Conservation (phyloP, 495 filamentous ascomycete genomes). For the Cercophora samala region DNA sequence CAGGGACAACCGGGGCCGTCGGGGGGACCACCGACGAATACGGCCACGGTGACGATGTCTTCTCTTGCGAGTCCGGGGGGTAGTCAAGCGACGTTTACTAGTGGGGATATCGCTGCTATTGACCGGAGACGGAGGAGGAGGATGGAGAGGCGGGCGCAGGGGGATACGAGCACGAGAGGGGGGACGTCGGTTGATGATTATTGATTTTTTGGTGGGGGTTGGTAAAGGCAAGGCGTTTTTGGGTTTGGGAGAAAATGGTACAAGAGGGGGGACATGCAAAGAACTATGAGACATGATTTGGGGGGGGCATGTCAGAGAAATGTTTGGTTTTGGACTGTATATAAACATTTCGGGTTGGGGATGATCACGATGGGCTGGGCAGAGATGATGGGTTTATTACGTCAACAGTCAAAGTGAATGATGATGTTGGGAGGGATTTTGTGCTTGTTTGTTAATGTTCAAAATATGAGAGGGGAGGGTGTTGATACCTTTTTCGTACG, state of each 20-base stretch:
- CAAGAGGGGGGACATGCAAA: background rate
- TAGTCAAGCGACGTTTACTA: conserved; percentile 41
- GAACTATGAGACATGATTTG: background rate
- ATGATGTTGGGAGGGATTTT: background rate
- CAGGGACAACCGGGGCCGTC: conserved; percentile 45
- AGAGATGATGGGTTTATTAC: background rate
- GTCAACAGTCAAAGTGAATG: background rate
- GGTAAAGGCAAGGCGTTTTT: conserved; percentile 5
- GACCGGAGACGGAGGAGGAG: conserved; percentile 47
- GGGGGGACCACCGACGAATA: conserved; percentile 18
- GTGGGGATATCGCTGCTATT: conserved; percentile 29
- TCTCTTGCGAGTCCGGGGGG: conserved; percentile 34
- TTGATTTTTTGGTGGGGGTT: conserved; percentile 21
- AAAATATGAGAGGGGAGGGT: background rate
- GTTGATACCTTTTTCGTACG: background rate
- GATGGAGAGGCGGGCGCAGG: conserved; percentile 44
- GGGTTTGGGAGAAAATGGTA: background rate
- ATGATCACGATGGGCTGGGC: background rate
- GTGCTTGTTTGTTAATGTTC: background rate
- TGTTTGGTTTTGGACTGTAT: background rate
- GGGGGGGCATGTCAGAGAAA: background rate
- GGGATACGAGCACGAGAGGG: conserved; percentile 17
- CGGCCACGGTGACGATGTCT: conserved; percentile 39
- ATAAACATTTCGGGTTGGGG: background rate
- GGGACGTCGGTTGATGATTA: conserved; percentile 42